A percentile compares a stretch with the other conserved stretches of the same genome.
These are phyloP conservation scores for Magnaporthiopsis rhizophila DNA, from an alignment of 2,329 filamentous ascomycete genomes.

Conservation along the genomic window DNA sequence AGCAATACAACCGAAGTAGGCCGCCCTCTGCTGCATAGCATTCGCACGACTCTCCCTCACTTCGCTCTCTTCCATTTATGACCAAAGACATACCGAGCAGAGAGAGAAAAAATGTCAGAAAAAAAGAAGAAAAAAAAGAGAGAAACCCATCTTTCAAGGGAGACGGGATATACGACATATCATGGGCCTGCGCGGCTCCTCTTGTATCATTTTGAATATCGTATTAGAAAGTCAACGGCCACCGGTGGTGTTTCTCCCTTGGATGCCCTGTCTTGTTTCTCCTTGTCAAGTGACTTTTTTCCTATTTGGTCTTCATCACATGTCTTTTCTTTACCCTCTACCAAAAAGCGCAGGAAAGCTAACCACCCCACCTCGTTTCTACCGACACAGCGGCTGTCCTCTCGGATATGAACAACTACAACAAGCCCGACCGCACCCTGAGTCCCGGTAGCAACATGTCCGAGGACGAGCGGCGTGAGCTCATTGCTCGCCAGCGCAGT, in stretches of 20 bases:
- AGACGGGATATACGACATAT: neutral
- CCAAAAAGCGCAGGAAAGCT: neutral
- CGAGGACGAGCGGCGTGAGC: slow-evolving; percentile 90
- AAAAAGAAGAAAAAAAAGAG: slow-evolving; percentile 6
- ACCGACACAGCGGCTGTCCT: slow-evolving; percentile 34
- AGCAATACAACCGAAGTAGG: slow-evolving; percentile 99
- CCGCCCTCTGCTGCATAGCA: slow-evolving; percentile 68
- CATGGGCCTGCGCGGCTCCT: neutral
- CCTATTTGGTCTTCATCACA: neutral
- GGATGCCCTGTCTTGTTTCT: neutral
- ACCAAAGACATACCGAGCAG: neutral
- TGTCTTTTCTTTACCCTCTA: neutral
- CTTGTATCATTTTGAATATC: neutral
- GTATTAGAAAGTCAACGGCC: neutral
- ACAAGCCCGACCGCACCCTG: slow-evolving; percentile 78
- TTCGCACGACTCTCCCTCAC: slow-evolving; percentile 19
- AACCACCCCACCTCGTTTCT: neutral
- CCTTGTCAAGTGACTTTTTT: slow-evolving; percentile 3
- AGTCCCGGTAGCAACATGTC: slow-evolving; percentile 72
- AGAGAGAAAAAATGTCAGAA: slow-evolving; percentile 4
- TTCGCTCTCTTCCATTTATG: slow-evolving; percentile 1
- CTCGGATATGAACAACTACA: slow-evolving; percentile 32
- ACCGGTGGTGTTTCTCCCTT: too few species aligned
- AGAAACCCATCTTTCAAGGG: slow-evolving; percentile 10
- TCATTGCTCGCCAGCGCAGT: slow-evolving; percentile 92